These are phyloP conservation scores for Letharia columbiana DNA, from an alignment of 495 filamentous ascomycete genomes.

Conservation along the genomic window DNA sequence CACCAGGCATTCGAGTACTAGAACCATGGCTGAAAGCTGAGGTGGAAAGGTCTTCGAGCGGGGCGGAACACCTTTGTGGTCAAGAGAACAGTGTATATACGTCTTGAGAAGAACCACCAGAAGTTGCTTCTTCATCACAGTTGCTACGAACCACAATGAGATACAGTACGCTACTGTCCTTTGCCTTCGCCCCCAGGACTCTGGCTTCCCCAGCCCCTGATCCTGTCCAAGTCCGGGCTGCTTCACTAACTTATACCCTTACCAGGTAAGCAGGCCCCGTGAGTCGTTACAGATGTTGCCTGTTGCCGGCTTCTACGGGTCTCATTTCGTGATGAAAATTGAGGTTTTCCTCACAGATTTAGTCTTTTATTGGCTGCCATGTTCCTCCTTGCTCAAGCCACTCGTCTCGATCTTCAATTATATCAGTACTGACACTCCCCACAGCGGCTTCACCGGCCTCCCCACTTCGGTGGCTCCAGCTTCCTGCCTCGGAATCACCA, in stretches of 20 bases:
- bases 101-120: background rate
- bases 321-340: background rate
- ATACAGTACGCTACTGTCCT: background rate
- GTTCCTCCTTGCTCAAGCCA: background rate
- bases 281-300: background rate
- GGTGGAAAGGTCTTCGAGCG: background rate
- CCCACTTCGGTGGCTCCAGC: slow-evolving; percentile 6
- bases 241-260: slow-evolving; percentile 1
- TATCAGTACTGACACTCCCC: background rate
- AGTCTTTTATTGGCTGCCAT: background rate
- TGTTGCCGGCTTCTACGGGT: background rate
- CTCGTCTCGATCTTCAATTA: background rate
- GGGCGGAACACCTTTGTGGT: background rate
- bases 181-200: slow-evolving; percentile 1
- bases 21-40: background rate
- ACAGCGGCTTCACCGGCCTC: slow-evolving; percentile 15
- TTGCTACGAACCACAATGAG: background rate
- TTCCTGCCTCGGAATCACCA: background rate
- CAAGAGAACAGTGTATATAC: background rate
- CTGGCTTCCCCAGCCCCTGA: slow-evolving; percentile 12
- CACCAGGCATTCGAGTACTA: background rate
- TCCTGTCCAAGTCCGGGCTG: slow-evolving; percentile 3
- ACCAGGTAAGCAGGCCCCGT: background rate
- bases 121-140: background rate
- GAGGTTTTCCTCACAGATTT: background rate